Base-by-base conservation (phyloP, 495 filamentous ascomycete species). In the Evernia prunastri region DNA sequence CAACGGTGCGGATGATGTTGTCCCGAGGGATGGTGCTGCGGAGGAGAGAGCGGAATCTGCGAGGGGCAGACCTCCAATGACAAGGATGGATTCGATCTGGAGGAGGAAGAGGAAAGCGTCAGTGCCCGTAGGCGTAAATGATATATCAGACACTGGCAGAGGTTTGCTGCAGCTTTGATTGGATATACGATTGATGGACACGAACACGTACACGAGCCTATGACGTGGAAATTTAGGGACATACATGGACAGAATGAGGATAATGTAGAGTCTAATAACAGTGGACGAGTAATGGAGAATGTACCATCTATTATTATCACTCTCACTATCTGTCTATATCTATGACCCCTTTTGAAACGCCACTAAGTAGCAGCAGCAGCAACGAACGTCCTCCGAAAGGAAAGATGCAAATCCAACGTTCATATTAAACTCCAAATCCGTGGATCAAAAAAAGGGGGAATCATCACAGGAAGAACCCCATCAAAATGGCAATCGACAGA, bases 81-180 rank as follows among this genome's bases (percentile, higher is more conserved):
- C 43, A 49, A 66, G 64, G 39, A 56, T 53, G 39, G 45, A 58
- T n/a, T 56, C 64, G 18, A 51, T 47, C 9, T 60, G 56, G 67
- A 64, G 35, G 43, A 59, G 36, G 61, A 59, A 25, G 36, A 62
- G 63, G 35, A 65, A 65, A 25, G 63, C 58, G 12, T 56, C 51
- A 0, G 25, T 61, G 63, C 57, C 51, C 23, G 60, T 33, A 59
- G 25, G 39, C 18, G 31, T 13, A 35, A 23, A 57, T 12, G 39
- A n/a, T 25, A 35, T 57, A 36, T 56, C 51, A 2, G 36, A 17
- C 39, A 17, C 35, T 31, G 31, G 59, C 25, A 47, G 37, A 36
- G 53, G 49, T 27, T 42, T 62, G 53, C 54, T 66, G 31, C 51
- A 27, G 27, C 40, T 66, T 47, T 66, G 64, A 66, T 25, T 33